phyloP scores from a whole-genome alignment of 2,329 filamentous ascomycete species.

The Fusarium sp. region DNA sequence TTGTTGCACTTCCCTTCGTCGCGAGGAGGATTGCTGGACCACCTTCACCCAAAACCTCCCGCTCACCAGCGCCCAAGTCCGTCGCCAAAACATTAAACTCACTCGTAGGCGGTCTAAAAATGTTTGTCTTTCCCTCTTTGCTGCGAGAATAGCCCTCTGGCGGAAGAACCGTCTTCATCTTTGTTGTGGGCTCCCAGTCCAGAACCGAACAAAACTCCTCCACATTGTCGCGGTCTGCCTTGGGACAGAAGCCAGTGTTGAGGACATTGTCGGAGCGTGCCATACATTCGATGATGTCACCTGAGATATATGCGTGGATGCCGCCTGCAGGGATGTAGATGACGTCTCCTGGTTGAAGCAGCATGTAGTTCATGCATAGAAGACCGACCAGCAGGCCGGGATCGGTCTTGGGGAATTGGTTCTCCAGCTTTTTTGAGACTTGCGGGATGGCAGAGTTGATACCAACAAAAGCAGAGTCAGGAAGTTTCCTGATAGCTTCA shows the following conservation, averaged over 20 bases:
- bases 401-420: constrained; percentile 73
- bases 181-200: constrained; percentile 72
- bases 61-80: constrained; percentile 66
- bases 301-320: constrained; percentile 78
- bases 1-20: constrained; percentile 33
- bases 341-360: constrained; percentile 72
- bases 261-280: constrained; percentile 80
- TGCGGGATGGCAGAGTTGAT: constrained; percentile 69
- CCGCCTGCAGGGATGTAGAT: constrained; percentile 80
- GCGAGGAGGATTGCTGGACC: constrained; percentile 40
- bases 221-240: constrained; percentile 70
- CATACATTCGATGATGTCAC: constrained; percentile 85
- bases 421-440: constrained; percentile 72
- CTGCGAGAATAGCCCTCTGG: constrained; percentile 62
- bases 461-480: constrained; percentile 58
- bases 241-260: constrained; percentile 79
- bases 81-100: constrained; percentile 78
- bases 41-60: constrained; percentile 56
- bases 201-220: constrained; percentile 73
- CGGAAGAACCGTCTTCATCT: constrained; percentile 66
- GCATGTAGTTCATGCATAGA: constrained; percentile 79
- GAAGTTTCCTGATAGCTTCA: constrained; percentile 48
- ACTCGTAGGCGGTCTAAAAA: constrained; percentile 75
- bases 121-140: constrained; percentile 68
- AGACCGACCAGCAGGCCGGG: constrained; percentile 77